Evolutionary conservation across 441 rosid species (phyloP).

Genomic region (Flueggea neowawraea): DNA sequence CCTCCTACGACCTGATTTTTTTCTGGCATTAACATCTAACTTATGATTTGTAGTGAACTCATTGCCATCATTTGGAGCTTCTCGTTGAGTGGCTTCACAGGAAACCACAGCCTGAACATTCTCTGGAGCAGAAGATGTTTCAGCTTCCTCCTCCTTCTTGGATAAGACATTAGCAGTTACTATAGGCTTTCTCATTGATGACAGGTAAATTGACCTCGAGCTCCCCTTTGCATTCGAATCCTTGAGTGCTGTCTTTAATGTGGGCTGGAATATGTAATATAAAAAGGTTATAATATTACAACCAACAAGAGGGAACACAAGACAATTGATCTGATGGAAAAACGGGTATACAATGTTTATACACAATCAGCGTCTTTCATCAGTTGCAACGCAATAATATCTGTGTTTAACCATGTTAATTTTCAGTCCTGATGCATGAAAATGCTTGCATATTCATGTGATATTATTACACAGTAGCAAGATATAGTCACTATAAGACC

Average conservation of each 20-base stretch:
- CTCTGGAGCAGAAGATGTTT: conserved; percentile 28
- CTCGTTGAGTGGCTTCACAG: conserved; percentile 30
- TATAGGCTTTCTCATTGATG: conserved; percentile 27
- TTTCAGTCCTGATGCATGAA: no score
- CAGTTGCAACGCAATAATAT: no score
- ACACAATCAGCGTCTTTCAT: no score
- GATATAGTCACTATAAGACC: no score
- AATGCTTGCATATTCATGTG: no score
- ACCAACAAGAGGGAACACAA: conserved; percentile 3
- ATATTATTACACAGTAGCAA: no score
- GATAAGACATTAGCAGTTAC: conserved; percentile 27
- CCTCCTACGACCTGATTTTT: conserved; percentile 73
- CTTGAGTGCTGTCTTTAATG: conserved; percentile 33
- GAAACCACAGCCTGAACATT: conserved; percentile 31
- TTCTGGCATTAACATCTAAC: conserved; percentile 29
- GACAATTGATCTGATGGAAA: not conserved
- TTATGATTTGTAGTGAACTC: conserved; percentile 19
- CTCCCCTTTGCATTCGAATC: conserved; percentile 37
- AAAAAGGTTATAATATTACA: conserved; percentile 12
- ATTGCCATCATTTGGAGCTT: conserved; percentile 26
- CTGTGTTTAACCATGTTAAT: no score
- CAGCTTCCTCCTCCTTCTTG: conserved; percentile 27
- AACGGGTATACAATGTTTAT: not conserved
- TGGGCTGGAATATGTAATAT: conserved; percentile 39
- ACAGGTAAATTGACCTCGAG: conserved; percentile 31